Evolutionary conservation across 2,329 filamentous ascomycete genomes (phyloP), one percentile per base, ranked within the genome.

Genomic region (Aspergillus neoniger): DNA sequence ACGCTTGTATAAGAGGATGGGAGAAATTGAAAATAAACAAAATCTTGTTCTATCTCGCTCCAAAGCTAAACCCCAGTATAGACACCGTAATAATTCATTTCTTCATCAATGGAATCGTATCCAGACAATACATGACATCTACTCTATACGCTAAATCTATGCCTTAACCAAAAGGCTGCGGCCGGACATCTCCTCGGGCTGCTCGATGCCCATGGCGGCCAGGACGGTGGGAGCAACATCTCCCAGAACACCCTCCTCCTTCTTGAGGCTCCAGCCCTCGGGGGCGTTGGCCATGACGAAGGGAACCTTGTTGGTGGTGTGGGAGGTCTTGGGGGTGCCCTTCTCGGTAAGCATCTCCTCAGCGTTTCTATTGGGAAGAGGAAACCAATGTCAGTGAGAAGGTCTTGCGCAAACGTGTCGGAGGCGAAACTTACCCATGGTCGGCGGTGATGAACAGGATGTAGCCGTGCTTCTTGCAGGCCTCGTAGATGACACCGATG

Each of bases 281-380:
- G 95, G 95, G 8, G 93, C 93, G 76, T 98, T 99, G 76, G 93
- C 92, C 93, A 99, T 96, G 79, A 98, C 87, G 76, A 99, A 94
- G 9, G 95, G 95, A 56, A 99, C 95, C 79, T 95, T 95, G 86
- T 99, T 99, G 68, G 90, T 93, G 49, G 95, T 99, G 84, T 99
- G 95, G 55, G 91, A 94, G 8, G 95, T 99, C 87, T 99, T 99
- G 70, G 95, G 95, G 76, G 92, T 96, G 76, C 93, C 92, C 76
- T 97, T 91, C 69, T 91, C 82, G 75, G 92, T 98, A 80, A 98
- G 90, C 95, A 99, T 99, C 83, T 99, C 95, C 82, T 99, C 95
- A 59, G 95, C 95, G 74, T 99, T 99, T 72, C 84, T 85, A 57
- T 47, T 5, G 12, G 1, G 12, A 14, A 48, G 17, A 8, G 15